phyloP scores from a whole-genome alignment of 192 early-diverging fungal genomes.

The Phlyctochytrium planicorne region DNA sequence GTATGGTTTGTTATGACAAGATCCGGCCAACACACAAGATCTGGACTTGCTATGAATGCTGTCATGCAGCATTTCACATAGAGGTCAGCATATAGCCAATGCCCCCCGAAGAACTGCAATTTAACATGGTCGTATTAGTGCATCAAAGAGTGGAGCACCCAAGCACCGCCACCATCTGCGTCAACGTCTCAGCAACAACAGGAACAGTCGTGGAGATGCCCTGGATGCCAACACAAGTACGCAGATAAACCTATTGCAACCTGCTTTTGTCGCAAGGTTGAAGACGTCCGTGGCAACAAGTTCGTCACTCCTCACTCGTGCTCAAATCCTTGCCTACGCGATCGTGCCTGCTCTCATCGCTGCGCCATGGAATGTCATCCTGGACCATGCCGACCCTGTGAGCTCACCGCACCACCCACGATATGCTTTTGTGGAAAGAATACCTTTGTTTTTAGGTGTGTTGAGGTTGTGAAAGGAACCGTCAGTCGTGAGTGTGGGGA shows the following conservation, averaged over 20 bases:
- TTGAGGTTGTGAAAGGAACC: constrained; percentile 65
- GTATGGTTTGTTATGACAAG: constrained; percentile 94
- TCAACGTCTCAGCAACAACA: background rate
- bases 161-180: constrained; percentile 10
- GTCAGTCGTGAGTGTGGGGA: constrained; percentile 69
- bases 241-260: constrained; percentile 62
- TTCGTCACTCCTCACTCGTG: constrained; percentile 82
- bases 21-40: constrained; percentile 67
- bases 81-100: constrained; percentile 17
- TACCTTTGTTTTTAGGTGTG: constrained; percentile 68
- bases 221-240: constrained; percentile 80
- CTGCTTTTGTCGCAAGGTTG: constrained; percentile 89
- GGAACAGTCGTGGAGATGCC: constrained; percentile 75
- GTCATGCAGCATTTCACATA: constrained; percentile 87
- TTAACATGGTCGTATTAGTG: background rate
- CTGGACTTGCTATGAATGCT: constrained; percentile 84
- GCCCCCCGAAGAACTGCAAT: background rate
- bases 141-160: constrained; percentile 22
- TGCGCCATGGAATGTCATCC: constrained; percentile 83
- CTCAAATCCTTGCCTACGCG: constrained; percentile 73
- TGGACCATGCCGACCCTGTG: constrained; percentile 91
- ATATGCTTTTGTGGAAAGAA: constrained; percentile 83
- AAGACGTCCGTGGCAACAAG: constrained; percentile 65
- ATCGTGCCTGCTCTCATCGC: constrained; percentile 67
- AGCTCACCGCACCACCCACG: constrained; percentile 69